Percentiles rank a stretch among this genome's conserved stretches.
Evolutionary conservation across 768 basidiomycete species (phyloP).

Genomic region (Termitomyces eurrhizus): DNA sequence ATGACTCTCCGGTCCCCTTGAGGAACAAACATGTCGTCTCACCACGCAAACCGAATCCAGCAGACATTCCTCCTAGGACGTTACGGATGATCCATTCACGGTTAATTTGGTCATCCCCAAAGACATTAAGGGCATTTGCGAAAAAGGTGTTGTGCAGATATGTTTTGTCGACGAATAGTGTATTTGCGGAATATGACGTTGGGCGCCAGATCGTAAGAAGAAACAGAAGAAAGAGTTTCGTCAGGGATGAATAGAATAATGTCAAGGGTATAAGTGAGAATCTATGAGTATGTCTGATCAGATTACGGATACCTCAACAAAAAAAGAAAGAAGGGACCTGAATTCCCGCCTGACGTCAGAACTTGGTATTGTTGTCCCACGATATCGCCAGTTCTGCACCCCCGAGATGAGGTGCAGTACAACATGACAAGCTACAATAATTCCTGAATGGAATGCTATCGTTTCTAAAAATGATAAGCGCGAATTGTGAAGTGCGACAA

Average conservation of each 20-base stretch:
- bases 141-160: conserved; percentile 31
- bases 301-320: not conserved
- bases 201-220: conserved; percentile 79
- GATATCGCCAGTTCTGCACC: conserved; percentile 24
- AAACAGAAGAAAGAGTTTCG: conserved; percentile 81
- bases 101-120: conserved; percentile 74
- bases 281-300: conserved; percentile 28
- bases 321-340: conserved; percentile 33
- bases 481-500: not conserved
- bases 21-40: conserved; percentile 12
- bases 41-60: conserved; percentile 85
- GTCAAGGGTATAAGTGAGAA: conserved; percentile 75
- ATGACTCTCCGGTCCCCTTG: not conserved
- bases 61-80: conserved; percentile 80
- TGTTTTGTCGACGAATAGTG: conserved; percentile 19
- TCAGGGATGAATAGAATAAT: conserved; percentile 78
- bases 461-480: conserved; percentile 49
- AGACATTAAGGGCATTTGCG: conserved; percentile 41
- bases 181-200: conserved; percentile 25
- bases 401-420: conserved; percentile 41
- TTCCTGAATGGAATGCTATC: conserved; percentile 66
- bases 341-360: conserved; percentile 64
- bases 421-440: conserved; percentile 53
- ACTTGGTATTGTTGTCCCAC: conserved; percentile 7
- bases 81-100: conserved; percentile 84